phyloP scores from a whole-genome alignment of 768 basidiomycete genomes.

The Sarcodon aspratus region DNA sequence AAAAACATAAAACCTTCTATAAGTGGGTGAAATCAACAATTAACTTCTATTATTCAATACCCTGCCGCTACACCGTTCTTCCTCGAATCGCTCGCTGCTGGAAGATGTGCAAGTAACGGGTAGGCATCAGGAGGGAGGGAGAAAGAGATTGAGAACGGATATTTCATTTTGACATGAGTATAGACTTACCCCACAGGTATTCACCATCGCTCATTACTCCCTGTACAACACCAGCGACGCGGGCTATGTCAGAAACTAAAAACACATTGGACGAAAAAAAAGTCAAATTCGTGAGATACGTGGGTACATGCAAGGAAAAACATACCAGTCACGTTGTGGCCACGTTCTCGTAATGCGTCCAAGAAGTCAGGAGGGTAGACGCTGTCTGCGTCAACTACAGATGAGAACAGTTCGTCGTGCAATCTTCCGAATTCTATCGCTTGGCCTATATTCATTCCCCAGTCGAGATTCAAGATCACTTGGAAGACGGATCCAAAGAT shows the following conservation, averaged over 20 bases:
- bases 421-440: conserved; percentile 81
- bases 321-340: conserved; percentile 65
- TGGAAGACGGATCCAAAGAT: conserved; percentile 80
- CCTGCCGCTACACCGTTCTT: conserved; percentile 90
- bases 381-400: conserved; percentile 45
- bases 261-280: too few relatives aligned
- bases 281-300: too few relatives aligned
- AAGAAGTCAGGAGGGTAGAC: conserved; percentile 47
- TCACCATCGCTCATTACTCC: conserved; percentile 42
- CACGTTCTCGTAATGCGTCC: conserved; percentile 40
- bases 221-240: conserved; percentile 72
- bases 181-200: conserved; percentile 47
- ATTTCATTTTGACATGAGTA: background rate
- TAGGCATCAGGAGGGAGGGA: too few relatives aligned
- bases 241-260: conserved; percentile 52
- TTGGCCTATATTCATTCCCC: conserved; percentile 67
- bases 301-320: background rate
- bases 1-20: background rate
- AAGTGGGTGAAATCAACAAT: background rate
- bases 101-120: too few relatives aligned
- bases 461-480: conserved; percentile 65
- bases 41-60: conserved; percentile 32
- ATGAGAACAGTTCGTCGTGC: conserved; percentile 80
- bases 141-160: too few relatives aligned
- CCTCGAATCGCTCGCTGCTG: conserved; percentile 84